Evolutionary conservation across 202 grass and related monocot genomes (phyloP).

Genomic region (Musa balbisiana): DNA sequence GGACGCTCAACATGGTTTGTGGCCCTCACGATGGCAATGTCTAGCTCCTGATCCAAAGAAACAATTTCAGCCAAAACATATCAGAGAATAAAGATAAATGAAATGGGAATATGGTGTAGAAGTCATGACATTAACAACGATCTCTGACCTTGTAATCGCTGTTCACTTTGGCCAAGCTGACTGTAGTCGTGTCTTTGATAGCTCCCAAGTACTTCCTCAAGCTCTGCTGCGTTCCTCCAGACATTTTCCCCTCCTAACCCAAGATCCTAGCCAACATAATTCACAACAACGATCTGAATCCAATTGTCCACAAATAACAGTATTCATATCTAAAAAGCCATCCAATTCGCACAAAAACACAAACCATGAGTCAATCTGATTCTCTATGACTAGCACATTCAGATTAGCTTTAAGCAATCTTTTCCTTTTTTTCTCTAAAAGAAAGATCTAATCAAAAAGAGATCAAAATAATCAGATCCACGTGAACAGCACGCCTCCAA

Average conservation of each 20-base stretch:
- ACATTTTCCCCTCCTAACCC: slow-evolving; percentile 40
- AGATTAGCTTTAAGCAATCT: background rate
- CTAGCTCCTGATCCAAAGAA: slow-evolving; percentile 51
- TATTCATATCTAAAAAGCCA: background rate
- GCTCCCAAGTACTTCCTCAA: slow-evolving; percentile 91
- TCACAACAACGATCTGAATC: background rate
- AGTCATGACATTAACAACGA: slow-evolving; percentile 7
- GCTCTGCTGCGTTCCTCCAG: slow-evolving; percentile 60
- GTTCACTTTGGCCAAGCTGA: slow-evolving; percentile 91
- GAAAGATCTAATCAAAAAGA: background rate
- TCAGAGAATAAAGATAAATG: background rate
- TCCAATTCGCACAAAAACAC: background rate
- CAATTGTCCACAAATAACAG: background rate
- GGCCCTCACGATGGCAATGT: slow-evolving; percentile 90
- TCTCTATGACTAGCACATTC: background rate
- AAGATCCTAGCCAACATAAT: slow-evolving; percentile 12
- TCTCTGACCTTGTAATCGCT: slow-evolving; percentile 78
- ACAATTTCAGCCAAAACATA: background rate
- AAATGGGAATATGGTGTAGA: background rate
- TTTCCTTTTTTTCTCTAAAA: background rate
- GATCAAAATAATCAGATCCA: background rate
- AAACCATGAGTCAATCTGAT: background rate
- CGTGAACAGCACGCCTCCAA: background rate
- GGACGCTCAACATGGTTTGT: slow-evolving; percentile 77
- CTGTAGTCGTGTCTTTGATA: slow-evolving; percentile 87